Base-by-base conservation (phyloP, 331 rosid genomes). In the Malus hybrid region DNA sequence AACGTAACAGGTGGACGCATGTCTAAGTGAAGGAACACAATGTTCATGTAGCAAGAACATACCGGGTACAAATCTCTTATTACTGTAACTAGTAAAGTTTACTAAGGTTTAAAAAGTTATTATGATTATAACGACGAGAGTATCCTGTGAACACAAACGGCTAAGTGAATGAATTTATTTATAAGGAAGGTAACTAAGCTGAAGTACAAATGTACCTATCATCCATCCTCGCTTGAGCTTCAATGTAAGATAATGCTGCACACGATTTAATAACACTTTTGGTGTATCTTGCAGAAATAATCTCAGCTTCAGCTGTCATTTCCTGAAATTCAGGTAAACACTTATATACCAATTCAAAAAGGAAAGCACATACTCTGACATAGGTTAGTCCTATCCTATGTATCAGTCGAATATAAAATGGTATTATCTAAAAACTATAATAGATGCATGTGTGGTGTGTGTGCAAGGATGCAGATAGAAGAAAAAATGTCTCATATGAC, bases 211-310 rank as follows among this genome's bases (percentile, higher is more conserved):
- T 71, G 73, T 71, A 92, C 99, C 96, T 90, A 75, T 94, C 99
- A 81, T 94, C 99, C 97, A 94, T 94, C 87, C 96, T 94, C 0
- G 97, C 97, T 74, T 94, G 99, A 81, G 97, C 99, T 86, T 94
- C 99, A 77, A 94, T 82, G 66, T 94, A 94, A 57, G 99, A 94
- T 83, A 94, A 76, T 57, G 99, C 96, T 33, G 99, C 99, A 69
- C 84, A 78, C 12, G 99, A 94, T 79, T 86, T 92, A 57, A 94
- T 92, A 73, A 94, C 80, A 89, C 97, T 94, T 86, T 90, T 94
- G 67, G 97, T 90, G 86, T 55, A 90, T 85, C 82, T 86, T 32
- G 90, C 90, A 73, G 93, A 87, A 70, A 90, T 83, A 79, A 94
- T 85, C 79, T 94, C 96, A 6, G 97, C 99, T 80, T 90, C 94